Evolutionary conservation across 164 flowering plant species (phyloP).

Genomic region (Sextonia rubra): DNA sequence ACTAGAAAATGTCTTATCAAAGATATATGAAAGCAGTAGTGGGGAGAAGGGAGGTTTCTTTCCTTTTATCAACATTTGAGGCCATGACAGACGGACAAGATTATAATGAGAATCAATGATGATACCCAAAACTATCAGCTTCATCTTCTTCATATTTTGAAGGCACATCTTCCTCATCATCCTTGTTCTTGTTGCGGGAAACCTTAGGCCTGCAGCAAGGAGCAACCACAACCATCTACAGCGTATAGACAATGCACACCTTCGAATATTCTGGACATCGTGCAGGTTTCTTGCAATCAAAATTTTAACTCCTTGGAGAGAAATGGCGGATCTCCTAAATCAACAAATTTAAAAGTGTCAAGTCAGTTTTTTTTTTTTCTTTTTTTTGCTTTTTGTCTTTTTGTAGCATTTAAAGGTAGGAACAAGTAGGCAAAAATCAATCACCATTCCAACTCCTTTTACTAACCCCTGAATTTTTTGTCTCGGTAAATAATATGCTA

Average conservation of each 20-base stretch:
- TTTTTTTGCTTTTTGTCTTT: too few relatives aligned
- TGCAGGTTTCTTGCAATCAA: background rate
- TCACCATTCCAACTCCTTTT: too few relatives aligned
- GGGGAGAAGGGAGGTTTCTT: background rate
- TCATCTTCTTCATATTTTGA: constrained; percentile 89
- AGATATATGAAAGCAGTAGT: background rate
- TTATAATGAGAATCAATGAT: constrained; percentile 68
- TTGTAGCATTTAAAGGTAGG: too few relatives aligned
- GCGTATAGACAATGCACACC: background rate
- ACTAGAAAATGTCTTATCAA: background rate
- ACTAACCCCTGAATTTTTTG: too few relatives aligned
- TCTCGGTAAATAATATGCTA: too few relatives aligned
- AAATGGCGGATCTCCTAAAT: background rate
- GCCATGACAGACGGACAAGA: constrained; percentile 61
- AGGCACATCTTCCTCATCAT: constrained; percentile 90
- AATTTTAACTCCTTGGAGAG: background rate
- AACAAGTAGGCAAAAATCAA: too few relatives aligned
- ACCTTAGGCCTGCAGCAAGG: constrained; percentile 67
- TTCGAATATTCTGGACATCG: background rate
- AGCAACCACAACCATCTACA: background rate
- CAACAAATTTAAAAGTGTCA: too few relatives aligned
- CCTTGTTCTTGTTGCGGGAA: constrained; percentile 64
- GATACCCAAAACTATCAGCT: constrained; percentile 72
- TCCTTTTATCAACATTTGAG: constrained; percentile 47
- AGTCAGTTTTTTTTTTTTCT: too few relatives aligned